phyloP scores from a whole-genome alignment of 2,329 filamentous ascomycete species.

The Colletotrichum tropicicola region DNA sequence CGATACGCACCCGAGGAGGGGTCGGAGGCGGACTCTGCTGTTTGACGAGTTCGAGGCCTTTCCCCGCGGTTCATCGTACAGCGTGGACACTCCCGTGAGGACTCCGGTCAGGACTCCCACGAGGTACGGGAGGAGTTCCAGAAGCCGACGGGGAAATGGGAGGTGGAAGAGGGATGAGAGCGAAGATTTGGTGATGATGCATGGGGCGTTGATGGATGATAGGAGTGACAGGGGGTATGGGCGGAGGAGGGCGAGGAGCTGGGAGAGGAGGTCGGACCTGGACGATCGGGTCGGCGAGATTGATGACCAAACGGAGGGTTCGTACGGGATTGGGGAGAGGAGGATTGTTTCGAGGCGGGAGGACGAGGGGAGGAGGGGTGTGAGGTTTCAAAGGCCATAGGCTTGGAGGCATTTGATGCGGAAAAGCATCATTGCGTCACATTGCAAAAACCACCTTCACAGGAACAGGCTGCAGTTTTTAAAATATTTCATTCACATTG shows the following conservation, averaged over 20 bases:
- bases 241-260: background rate
- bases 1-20: background rate
- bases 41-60: background rate
- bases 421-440: no score
- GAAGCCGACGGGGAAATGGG: background rate
- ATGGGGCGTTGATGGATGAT: background rate
- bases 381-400: background rate
- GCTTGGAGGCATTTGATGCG: no score
- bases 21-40: background rate
- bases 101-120: no score
- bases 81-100: background rate
- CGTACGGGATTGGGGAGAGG: conserved; percentile 4
- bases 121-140: background rate
- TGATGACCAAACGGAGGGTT: conserved; percentile 5
- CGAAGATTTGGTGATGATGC: background rate
- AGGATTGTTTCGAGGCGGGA: background rate
- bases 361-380: background rate
- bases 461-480: no score
- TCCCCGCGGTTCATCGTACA: background rate
- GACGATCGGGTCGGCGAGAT: conserved; percentile 15
- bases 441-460: no score
- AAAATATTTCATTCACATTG: background rate
- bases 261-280: conserved; percentile 10
- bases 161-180: background rate
- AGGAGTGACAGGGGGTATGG: background rate